Conservation (phyloP, 2,329 filamentous ascomycete species). For the Alternaria conjuncta region DNA sequence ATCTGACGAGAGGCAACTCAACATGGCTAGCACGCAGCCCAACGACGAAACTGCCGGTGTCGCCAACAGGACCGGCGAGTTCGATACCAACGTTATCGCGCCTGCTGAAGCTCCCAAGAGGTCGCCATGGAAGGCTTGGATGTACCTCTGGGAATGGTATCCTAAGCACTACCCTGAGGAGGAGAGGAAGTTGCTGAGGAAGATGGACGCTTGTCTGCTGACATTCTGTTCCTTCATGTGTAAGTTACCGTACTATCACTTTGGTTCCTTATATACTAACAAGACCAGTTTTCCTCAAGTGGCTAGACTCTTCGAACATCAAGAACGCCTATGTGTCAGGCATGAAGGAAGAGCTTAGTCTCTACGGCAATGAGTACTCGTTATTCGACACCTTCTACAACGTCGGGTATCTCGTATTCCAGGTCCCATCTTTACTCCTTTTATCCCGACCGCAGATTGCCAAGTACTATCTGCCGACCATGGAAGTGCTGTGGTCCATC, state of each 20-base stretch:
- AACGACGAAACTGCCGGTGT: slow-evolving; percentile 28
- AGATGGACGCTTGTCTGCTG: slow-evolving; percentile 46
- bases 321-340: slow-evolving; percentile 56
- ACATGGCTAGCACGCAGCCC: slow-evolving; percentile 28
- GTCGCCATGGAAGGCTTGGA: slow-evolving; percentile 49
- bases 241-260: slow-evolving; percentile 25
- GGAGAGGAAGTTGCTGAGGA: slow-evolving; percentile 43
- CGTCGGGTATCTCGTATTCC: slow-evolving; percentile 49
- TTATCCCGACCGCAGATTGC: slow-evolving; percentile 48
- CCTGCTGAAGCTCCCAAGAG: slow-evolving; percentile 43
- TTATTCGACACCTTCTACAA: slow-evolving; percentile 55
- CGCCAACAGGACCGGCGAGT: slow-evolving; percentile 27
- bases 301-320: slow-evolving; percentile 47
- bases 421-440: slow-evolving; percentile 47
- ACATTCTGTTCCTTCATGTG: slow-evolving; percentile 49
- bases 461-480: slow-evolving; percentile 46
- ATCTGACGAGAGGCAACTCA: neutral
- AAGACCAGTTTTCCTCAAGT: slow-evolving; percentile 46
- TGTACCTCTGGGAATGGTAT: slow-evolving; percentile 50
- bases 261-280: slow-evolving; percentile 7
- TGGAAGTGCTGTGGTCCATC: slow-evolving; percentile 52
- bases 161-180: slow-evolving; percentile 44
- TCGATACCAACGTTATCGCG: slow-evolving; percentile 39
- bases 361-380: slow-evolving; percentile 65
- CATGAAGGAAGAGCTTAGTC: slow-evolving; percentile 39